These are phyloP conservation scores for Neonectria sp. DNA, from an alignment of 2,329 filamentous ascomycete genomes.

Conservation along the genomic window DNA sequence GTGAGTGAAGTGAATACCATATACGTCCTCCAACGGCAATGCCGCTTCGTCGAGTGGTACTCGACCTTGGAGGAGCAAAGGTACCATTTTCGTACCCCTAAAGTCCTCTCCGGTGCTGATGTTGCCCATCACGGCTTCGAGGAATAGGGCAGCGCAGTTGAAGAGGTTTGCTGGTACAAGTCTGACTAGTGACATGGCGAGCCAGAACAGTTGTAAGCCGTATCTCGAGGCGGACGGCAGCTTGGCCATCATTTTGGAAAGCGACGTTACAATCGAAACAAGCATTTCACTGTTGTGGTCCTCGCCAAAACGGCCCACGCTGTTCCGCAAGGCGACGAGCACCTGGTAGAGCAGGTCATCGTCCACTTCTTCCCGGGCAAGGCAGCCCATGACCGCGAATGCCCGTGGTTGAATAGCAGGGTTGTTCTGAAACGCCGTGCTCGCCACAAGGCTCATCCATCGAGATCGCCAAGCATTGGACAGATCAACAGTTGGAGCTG, in stretches of 20 bases:
- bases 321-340: conserved; percentile 76
- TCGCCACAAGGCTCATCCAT: conserved; percentile 82
- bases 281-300: conserved; percentile 78
- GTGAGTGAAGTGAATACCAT: conserved; percentile 74
- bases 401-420: conserved; percentile 79
- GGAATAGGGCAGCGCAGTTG: conserved; percentile 75
- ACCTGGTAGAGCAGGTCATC: conserved; percentile 81
- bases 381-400: conserved; percentile 80
- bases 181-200: conserved; percentile 76
- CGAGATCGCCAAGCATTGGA: conserved; percentile 79
- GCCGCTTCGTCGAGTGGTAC: conserved; percentile 74
- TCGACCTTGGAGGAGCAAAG: conserved; percentile 73
- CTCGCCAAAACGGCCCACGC: conserved; percentile 75
- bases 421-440: conserved; percentile 81
- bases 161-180: conserved; percentile 75
- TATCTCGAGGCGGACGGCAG: conserved; percentile 77
- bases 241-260: conserved; percentile 81
- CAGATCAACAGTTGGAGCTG: conserved; percentile 75
- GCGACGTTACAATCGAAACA: conserved; percentile 75
- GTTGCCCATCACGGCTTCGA: conserved; percentile 76
- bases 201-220: conserved; percentile 79
- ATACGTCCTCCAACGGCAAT: conserved; percentile 73
- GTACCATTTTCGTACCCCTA: conserved; percentile 71
- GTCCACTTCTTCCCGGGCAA: conserved; percentile 80
- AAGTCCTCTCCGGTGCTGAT: conserved; percentile 74